Base-by-base conservation (phyloP, 768 basidiomycete species). In the Serendipita sp. region DNA sequence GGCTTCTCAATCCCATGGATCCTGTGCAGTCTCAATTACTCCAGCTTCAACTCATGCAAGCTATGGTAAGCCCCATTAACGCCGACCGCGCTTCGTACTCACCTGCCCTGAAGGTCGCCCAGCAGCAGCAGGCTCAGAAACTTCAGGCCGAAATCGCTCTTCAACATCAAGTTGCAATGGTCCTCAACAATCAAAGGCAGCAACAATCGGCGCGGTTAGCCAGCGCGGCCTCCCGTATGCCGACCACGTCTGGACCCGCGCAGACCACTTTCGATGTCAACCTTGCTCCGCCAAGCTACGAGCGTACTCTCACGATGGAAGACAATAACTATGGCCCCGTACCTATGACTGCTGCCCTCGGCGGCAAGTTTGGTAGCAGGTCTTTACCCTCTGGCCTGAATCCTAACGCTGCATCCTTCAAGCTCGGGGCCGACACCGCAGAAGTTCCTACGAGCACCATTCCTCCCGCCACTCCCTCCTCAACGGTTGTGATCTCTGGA, bases 321-420 rank as follows among this genome's bases (percentile, higher is more conserved):
- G 65, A 69, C 30, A 68, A 69, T 41, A 58, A 70, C 34, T 81
- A 83, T 50, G 84, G 85, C 44, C 81, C 81, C 64, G 77, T 83
- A 60, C 88, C 88, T 45, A 88, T 89, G 89, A 86, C 88, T 30
- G 88, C 90, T 51, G 78, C 83, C 43, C 76, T 89, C 38, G 84
- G 82, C 44, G 88, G 88, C 50, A 82, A 82, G 65, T 89, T 87
- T 64, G 88, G 87, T 31, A 78, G 82, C 66, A 85, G 89, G 64
- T 50, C 63, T 4, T 62, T 65, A 22, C 50, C 62, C 33, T 64
- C 60, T 22, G 71, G 78, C 33, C 64, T 70, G 42, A 75, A 74
- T 64, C 79, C 77, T 68, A 65, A 77, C 65, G 77, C 76, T 60
- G 70, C 67, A 20, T 68, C 71, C 48, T 72, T 74, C 31, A 69